Conservation (phyloP, 83 land plant species). For the Picea abies region DNA sequence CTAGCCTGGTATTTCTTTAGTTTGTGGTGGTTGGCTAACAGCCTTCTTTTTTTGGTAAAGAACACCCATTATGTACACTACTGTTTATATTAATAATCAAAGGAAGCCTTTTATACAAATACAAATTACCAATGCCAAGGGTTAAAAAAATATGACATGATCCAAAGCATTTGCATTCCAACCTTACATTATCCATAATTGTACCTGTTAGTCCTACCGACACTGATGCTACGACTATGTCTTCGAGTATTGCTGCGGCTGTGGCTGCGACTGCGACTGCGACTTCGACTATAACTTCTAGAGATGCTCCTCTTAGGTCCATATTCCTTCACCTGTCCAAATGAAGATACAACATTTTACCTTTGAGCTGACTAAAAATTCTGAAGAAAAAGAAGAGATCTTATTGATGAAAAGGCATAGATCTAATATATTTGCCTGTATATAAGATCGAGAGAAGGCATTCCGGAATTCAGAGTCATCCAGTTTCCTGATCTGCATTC, state of each 20-base stretch:
- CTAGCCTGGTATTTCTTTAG: too few species aligned
- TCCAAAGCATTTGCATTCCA: neutral
- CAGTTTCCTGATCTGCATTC: slow-evolving; percentile 74
- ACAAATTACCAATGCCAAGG: too few species aligned
- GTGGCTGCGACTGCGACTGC: slow-evolving; percentile 40
- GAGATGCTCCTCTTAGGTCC: slow-evolving; percentile 26
- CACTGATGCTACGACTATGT: slow-evolving; percentile 30
- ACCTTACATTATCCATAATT: neutral
- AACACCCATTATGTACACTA: too few species aligned
- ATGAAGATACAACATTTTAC: neutral
- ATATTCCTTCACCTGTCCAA: slow-evolving; percentile 75
- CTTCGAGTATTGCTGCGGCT: slow-evolving; percentile 43
- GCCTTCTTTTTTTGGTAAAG: too few species aligned
- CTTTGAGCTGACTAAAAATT: neutral
- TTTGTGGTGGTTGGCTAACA: too few species aligned
- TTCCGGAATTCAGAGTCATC: slow-evolving; percentile 93
- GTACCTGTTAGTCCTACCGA: slow-evolving; percentile 3
- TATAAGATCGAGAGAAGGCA: slow-evolving; percentile 75
- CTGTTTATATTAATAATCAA: too few species aligned
- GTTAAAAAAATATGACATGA: neutral
- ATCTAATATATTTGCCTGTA: slow-evolving; percentile 47
- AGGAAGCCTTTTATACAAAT: too few species aligned
- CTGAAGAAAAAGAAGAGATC: neutral
- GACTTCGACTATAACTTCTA: slow-evolving; percentile 46
- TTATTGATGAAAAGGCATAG: neutral